Evolutionary conservation across 202 grass and related monocot species (phyloP), one percentile per base, ranked within the genome.

Genomic region (Elaeis oleifera): DNA sequence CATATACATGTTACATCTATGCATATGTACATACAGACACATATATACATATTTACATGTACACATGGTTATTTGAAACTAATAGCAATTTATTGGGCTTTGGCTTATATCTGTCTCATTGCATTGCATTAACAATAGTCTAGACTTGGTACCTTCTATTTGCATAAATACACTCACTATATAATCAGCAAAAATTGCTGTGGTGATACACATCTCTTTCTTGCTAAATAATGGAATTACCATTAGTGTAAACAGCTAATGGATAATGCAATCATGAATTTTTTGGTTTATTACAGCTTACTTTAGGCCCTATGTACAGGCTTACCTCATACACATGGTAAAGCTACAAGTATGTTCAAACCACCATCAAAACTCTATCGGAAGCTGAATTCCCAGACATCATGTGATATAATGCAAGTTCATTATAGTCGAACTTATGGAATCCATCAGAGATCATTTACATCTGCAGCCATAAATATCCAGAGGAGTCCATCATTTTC

Each of bases 401-500:
- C 67, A n/a, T 68, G 26, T 3, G n/a, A n/a, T 28, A 62, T 49
- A 22, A 61, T 49, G 54, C 62, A 18, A 65, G 54, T 50, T 70
- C 13, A 26, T 24, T 11, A 4, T 18, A 58, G 52, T 54, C 20
- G 57, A 64, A 52, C 66, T 70, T 71, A 31, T 67, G 64, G 61
- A 73, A 56, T 78, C 66, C 84, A 90, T 51, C 14, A 53, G 2
- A 71, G 49, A 50, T 55, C 60, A 51, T 85, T 85, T 76, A 60
- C 73, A 79, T 90, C 81, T 49, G 56, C 65, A 51, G 72, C 72
- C 29, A 53, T 20, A 61, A 36, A 75, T 1, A 71, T 83, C 62
- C 76, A 78, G 63, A 90, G 91, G 76, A 96, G 85, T 68, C 84
- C 91, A 58, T 70, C 60, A 39, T 96, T 81, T 79, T 83, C 91